Conservation (phyloP, 1,284 basidiomycete genomes). For the Phylloboletellus chloephorus region DNA sequence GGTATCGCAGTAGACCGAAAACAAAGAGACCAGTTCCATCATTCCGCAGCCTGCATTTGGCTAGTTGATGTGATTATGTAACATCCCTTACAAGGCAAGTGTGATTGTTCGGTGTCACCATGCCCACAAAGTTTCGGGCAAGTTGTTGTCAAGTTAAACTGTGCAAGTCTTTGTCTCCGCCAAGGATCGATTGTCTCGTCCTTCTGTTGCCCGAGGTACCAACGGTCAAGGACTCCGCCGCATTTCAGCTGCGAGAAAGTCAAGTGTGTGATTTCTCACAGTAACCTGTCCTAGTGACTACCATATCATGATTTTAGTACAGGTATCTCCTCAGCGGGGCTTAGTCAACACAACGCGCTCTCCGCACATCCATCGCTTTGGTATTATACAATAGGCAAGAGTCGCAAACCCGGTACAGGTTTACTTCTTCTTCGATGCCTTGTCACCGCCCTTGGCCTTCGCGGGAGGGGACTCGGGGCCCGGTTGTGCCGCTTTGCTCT, state of each 20-base stretch:
- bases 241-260: background rate
- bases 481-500: constrained; percentile 22
- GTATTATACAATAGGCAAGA: constrained; percentile 8
- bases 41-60: background rate
- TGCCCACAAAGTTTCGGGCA: too few relatives aligned
- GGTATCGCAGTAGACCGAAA: constrained; percentile 3
- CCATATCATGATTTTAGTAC: constrained; percentile 3
- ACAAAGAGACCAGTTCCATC: constrained; percentile 1
- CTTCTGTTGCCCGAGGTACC: too few relatives aligned
- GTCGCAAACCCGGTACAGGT: background rate
- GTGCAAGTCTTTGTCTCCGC: too few relatives aligned
- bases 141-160: too few relatives aligned
- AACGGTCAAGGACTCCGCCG: background rate
- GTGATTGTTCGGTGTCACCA: too few relatives aligned
- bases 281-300: constrained; percentile 1
- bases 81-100: constrained; percentile 1
- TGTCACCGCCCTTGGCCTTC: constrained; percentile 22
- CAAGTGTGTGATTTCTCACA: constrained; percentile 1
- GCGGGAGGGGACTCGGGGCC: constrained; percentile 27
- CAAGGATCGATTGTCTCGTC: too few relatives aligned
- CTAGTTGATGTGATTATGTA: constrained; percentile 9
- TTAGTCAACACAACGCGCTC: constrained; percentile 3
- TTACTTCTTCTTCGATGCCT: constrained; percentile 31
- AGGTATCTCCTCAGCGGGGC: background rate
- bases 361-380: constrained; percentile 4